Conservation (phyloP, 805 yeast species). For the Phaffomyces opuntiae region DNA sequence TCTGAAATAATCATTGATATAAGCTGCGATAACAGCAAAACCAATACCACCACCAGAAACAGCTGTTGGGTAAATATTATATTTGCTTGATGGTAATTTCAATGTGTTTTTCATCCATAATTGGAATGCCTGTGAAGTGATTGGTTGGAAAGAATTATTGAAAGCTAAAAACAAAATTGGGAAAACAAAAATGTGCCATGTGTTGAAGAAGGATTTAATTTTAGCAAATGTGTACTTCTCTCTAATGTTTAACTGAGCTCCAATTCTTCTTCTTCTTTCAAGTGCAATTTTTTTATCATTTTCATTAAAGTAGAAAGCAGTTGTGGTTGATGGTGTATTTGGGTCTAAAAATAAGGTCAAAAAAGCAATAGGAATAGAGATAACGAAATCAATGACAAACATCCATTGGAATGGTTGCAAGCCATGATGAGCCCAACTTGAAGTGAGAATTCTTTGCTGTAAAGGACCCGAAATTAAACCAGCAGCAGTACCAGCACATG, state of each 20-base stretch:
- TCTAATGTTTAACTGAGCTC: slow-evolving; percentile 37
- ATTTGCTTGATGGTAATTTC: slow-evolving; percentile 26
- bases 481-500: slow-evolving; percentile 26
- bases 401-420: slow-evolving; percentile 34
- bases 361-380: slow-evolving; percentile 35
- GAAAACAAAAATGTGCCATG: slow-evolving; percentile 45
- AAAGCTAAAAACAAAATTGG: slow-evolving; percentile 25
- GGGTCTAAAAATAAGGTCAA: slow-evolving; percentile 31
- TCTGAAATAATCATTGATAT: slow-evolving; percentile 30
- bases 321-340: slow-evolving; percentile 27
- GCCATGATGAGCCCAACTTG: slow-evolving; percentile 9
- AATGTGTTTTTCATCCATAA: slow-evolving; percentile 38
- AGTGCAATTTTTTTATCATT: slow-evolving; percentile 37
- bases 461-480: slow-evolving; percentile 28
- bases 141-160: slow-evolving; percentile 23
- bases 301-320: slow-evolving; percentile 34
- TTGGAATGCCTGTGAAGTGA: slow-evolving; percentile 35
- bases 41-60: slow-evolving; percentile 34
- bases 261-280: slow-evolving; percentile 37
- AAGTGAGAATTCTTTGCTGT: slow-evolving; percentile 26
- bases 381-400: slow-evolving; percentile 37
- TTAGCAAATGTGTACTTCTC: slow-evolving; percentile 33
- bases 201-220: slow-evolving; percentile 31
- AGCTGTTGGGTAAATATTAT: slow-evolving; percentile 37
- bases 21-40: slow-evolving; percentile 30